Evolutionary conservation across 768 basidiomycete genomes (phyloP).

Genomic region (Mycena haematopus): DNA sequence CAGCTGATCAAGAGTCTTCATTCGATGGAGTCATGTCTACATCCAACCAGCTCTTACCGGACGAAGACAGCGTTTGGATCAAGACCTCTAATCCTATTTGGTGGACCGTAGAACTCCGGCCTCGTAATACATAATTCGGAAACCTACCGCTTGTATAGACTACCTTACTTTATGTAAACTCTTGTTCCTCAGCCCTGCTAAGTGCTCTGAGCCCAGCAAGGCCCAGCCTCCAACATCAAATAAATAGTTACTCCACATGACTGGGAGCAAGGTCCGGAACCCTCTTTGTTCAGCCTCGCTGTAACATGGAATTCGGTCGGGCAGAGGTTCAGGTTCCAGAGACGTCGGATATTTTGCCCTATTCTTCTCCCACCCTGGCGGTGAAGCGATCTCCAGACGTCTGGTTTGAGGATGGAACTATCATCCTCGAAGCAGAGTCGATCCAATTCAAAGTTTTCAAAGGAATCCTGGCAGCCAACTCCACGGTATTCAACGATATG

Average conservation of each 20-base stretch:
- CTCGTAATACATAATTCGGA: not conserved
- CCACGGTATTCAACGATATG: conserved; percentile 31
- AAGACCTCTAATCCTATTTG: conserved; percentile 84
- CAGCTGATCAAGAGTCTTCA: conserved; percentile 71
- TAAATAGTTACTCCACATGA: too few species aligned
- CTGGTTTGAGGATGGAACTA: conserved; percentile 36
- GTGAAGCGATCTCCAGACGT: conserved; percentile 29
- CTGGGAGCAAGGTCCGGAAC: not conserved
- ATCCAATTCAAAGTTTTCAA: conserved; percentile 30
- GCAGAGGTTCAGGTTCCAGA: conserved; percentile 27
- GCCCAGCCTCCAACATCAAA: too few species aligned
- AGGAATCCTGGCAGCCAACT: conserved; percentile 29
- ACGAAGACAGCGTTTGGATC: conserved; percentile 68
- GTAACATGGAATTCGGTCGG: conserved; percentile 27
- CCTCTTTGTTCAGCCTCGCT: not conserved
- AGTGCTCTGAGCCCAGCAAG: too few species aligned
- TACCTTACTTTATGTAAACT: not conserved
- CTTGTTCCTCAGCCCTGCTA: not conserved
- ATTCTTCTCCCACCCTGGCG: not conserved
- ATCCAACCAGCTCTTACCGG: conserved; percentile 87
- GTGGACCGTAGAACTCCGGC: conserved; percentile 75
- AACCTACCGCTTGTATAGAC: not conserved
- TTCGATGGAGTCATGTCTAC: conserved; percentile 90
- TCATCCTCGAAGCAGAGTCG: conserved; percentile 29
- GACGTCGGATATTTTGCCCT: not conserved